Evolutionary conservation across 2,329 filamentous ascomycete genomes (phyloP).

Genomic region (Amauroascus verrucosus): DNA sequence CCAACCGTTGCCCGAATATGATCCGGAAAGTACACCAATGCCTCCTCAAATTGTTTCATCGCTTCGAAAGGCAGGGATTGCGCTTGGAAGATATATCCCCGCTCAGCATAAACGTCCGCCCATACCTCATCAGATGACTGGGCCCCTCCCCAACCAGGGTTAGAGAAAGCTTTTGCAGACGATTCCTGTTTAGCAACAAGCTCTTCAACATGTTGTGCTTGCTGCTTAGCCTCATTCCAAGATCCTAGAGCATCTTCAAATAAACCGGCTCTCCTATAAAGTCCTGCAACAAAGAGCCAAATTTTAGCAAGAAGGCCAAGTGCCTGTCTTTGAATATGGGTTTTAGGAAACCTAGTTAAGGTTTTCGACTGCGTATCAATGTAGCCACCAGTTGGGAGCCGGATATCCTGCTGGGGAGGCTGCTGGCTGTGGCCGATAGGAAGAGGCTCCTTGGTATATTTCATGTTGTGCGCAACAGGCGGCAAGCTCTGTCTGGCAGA

Average conservation of each 20-base stretch:
- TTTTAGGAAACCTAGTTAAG: slow-evolving; percentile 41
- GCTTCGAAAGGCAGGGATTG: slow-evolving; percentile 57
- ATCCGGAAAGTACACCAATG: slow-evolving; percentile 66
- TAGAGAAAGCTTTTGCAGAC: slow-evolving; percentile 51
- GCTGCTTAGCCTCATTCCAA: slow-evolving; percentile 67
- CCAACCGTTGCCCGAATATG: slow-evolving; percentile 72
- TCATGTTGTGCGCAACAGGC: slow-evolving; percentile 31
- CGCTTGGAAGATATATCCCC: slow-evolving; percentile 56
- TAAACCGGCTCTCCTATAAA: slow-evolving; percentile 74
- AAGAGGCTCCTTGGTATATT: slow-evolving; percentile 26
- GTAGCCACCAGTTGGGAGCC: slow-evolving; percentile 28
- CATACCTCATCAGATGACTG: slow-evolving; percentile 75
- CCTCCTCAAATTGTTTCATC: slow-evolving; percentile 68
- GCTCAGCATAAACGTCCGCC: slow-evolving; percentile 74
- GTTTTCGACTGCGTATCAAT: slow-evolving; percentile 34
- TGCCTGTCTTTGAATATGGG: slow-evolving; percentile 46
- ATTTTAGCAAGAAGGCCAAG: slow-evolving; percentile 59
- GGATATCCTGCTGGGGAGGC: slow-evolving; percentile 33
- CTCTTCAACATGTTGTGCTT: slow-evolving; percentile 60
- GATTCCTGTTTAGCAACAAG: slow-evolving; percentile 54
- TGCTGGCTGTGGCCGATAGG: slow-evolving; percentile 35
- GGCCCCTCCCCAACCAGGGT: slow-evolving; percentile 64
- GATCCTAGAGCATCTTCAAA: slow-evolving; percentile 71
- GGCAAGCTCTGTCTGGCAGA: slow-evolving; percentile 23
- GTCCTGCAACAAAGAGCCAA: slow-evolving; percentile 80